Conservation (phyloP, 2,329 filamentous ascomycete genomes). For the Alternaria hordeiaustralica region DNA sequence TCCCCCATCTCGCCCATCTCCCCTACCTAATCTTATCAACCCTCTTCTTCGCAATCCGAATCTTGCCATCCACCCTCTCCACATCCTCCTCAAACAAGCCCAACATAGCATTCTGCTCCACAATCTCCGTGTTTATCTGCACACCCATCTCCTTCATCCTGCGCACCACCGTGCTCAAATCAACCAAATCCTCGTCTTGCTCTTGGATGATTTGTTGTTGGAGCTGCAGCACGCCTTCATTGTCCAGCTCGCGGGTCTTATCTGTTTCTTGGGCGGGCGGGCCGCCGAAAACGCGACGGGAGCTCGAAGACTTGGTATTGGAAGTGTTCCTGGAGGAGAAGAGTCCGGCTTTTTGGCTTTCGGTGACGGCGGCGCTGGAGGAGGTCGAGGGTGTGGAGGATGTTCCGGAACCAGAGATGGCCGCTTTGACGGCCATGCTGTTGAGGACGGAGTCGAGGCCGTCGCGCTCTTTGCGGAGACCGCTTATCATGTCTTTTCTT, state of each 20-base stretch:
- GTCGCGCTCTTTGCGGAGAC: conserved; percentile 75
- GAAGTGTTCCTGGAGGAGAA: conserved; percentile 35
- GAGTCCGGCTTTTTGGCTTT: conserved; percentile 45
- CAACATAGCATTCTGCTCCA: conserved; percentile 75
- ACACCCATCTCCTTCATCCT: conserved; percentile 80
- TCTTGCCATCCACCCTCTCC: conserved; percentile 70
- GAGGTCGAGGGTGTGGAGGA: conserved; percentile 36
- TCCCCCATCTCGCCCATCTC: background rate
- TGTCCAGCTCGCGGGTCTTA: conserved; percentile 77
- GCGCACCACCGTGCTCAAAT: conserved; percentile 71
- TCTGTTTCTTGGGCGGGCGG: conserved; percentile 77
- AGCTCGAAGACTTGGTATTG: conserved; percentile 7
- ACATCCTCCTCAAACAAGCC: conserved; percentile 70
- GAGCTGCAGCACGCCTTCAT: conserved; percentile 73
- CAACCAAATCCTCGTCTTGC: conserved; percentile 75
- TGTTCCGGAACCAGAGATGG: conserved; percentile 51
- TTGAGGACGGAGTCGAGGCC: conserved; percentile 76
- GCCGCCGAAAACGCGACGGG: conserved; percentile 75
- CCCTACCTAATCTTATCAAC: conserved; percentile 65
- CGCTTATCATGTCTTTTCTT: conserved; percentile 71
- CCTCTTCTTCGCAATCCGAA: conserved; percentile 75
- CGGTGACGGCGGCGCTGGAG: conserved; percentile 38
- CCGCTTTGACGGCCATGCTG: conserved; percentile 62
- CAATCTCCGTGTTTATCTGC: conserved; percentile 75
- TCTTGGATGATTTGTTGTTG: conserved; percentile 76